Evolutionary conservation across 371 early-diverging fungal genomes (phyloP).

Genomic region (Lichtheimia ramosa): DNA sequence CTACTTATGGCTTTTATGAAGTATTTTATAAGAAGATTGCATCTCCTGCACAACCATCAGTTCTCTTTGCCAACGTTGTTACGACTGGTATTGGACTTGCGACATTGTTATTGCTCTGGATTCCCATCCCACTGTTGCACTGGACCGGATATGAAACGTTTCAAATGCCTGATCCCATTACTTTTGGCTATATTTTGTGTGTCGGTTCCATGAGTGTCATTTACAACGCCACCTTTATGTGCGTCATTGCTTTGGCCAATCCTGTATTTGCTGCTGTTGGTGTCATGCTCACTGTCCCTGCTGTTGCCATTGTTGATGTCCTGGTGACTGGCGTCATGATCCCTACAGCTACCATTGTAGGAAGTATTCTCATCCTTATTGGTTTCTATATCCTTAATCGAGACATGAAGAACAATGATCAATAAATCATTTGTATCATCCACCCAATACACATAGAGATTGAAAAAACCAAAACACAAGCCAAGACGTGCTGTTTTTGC

Average conservation of each 20-base stretch:
- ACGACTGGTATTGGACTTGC: conserved; percentile 66
- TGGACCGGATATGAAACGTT: conserved; percentile 63
- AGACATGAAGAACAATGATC: conserved; percentile 11
- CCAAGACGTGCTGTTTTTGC: not conserved
- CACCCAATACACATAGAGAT: not conserved
- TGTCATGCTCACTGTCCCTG: conserved; percentile 80
- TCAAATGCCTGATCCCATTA: conserved; percentile 55
- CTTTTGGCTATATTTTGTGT: conserved; percentile 54
- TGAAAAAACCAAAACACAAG: not conserved
- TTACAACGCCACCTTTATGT: conserved; percentile 80
- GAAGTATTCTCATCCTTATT: conserved; percentile 53
- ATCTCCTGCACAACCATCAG: conserved; percentile 56
- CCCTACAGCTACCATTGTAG: conserved; percentile 48
- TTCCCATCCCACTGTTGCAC: conserved; percentile 76
- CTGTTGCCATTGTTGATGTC: conserved; percentile 69
- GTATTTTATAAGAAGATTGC: conserved; percentile 81
- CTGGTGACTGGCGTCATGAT: conserved; percentile 51
- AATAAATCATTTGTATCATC: not conserved
- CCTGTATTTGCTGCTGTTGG: conserved; percentile 86
- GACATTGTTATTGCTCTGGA: conserved; percentile 65
- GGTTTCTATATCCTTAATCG: conserved; percentile 55
- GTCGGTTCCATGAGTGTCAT: conserved; percentile 73
- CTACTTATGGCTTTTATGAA: conserved; percentile 66
- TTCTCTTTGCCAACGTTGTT: conserved; percentile 71
- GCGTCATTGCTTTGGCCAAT: conserved; percentile 72